Evolutionary conservation across 345 rosid species (phyloP).

Genomic region (Eucalyptus camaldulensis): DNA sequence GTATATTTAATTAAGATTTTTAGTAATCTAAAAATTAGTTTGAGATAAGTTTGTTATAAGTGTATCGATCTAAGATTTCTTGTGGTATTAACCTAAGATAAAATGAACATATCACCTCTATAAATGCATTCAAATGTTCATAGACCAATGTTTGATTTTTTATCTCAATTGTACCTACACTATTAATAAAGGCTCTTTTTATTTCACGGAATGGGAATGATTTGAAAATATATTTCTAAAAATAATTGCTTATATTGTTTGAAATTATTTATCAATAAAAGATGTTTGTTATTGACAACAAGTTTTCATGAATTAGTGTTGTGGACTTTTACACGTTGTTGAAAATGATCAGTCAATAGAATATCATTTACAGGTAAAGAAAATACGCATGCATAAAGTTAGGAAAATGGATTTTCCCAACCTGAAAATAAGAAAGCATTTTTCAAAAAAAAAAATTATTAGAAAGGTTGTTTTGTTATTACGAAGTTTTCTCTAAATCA

Average conservation of each 20-base stretch:
- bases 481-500: no score
- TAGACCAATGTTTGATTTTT: neutral
- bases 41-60: rapidly evolving
- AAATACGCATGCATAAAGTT: neutral
- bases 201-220: neutral
- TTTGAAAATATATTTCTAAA: neutral
- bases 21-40: no score
- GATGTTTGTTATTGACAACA: neutral
- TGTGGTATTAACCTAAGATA: rapidly evolving
- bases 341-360: neutral
- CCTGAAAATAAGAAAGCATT: neutral
- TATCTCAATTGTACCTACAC: neutral
- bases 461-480: neutral
- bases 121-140: neutral
- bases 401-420: neutral
- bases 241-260: neutral
- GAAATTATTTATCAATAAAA: neutral
- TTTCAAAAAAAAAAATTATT: neutral
- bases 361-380: neutral
- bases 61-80: rapidly evolving
- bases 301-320: neutral
- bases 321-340: neutral
- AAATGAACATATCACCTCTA: no score
- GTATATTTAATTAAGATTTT: no score
- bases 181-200: neutral